Conservation (phyloP, 2,329 filamentous ascomycete genomes). For the Ophidiomyces ophidiicola region DNA sequence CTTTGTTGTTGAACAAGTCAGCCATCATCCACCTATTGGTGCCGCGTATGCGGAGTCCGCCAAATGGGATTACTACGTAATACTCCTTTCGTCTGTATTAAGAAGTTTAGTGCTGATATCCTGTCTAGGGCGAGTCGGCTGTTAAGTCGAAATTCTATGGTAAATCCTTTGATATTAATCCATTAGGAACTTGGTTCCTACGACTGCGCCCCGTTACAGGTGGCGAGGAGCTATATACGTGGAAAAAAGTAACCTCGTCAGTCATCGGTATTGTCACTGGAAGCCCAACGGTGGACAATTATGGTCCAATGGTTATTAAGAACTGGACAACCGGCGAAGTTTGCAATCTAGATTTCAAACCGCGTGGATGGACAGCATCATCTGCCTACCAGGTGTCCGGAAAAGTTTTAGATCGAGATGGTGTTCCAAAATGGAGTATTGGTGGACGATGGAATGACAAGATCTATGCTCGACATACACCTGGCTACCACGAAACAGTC, state of each 20-base stretch:
- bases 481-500: slow-evolving; percentile 69
- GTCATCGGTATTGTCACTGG: slow-evolving; percentile 98
- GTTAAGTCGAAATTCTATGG: slow-evolving; percentile 97
- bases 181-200: slow-evolving; percentile 92
- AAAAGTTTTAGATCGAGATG: slow-evolving; percentile 66
- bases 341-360: slow-evolving; percentile 84
- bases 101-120: slow-evolving; percentile 14
- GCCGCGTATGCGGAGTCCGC: slow-evolving; percentile 86
- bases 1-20: slow-evolving; percentile 97
- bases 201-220: slow-evolving; percentile 64
- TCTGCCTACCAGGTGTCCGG: slow-evolving; percentile 82
- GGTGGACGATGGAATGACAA: slow-evolving; percentile 96
- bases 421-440: slow-evolving; percentile 75
- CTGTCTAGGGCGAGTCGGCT: slow-evolving; percentile 66
- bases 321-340: slow-evolving; percentile 93
- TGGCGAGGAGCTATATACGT: slow-evolving; percentile 81
- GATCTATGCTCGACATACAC: slow-evolving; percentile 84
- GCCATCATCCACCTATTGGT: slow-evolving; percentile 89
- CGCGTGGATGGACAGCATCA: slow-evolving; percentile 87
- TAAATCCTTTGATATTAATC: slow-evolving; percentile 94
- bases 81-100: slow-evolving; percentile 16
- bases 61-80: slow-evolving; percentile 81
- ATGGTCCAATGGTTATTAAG: slow-evolving; percentile 91
- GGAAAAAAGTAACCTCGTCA: slow-evolving; percentile 96
- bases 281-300: slow-evolving; percentile 93